Percentiles rank a stretch among this genome's conserved stretches.
These are phyloP conservation scores for Cladosporium sp. DNA, from an alignment of 2,329 filamentous ascomycete genomes.

Conservation along the genomic window DNA sequence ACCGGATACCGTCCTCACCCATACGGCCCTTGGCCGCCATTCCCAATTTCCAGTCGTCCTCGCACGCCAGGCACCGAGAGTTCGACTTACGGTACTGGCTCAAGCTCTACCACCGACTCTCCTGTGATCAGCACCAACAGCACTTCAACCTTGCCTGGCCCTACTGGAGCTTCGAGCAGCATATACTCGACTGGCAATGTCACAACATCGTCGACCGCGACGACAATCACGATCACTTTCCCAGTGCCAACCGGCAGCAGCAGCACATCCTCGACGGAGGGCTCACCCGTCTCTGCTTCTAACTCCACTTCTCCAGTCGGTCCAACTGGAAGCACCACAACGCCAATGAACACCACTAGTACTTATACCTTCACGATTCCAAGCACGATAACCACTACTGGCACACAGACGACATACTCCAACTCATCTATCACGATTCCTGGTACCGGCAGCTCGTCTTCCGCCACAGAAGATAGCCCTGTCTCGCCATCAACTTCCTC, in stretches of 20 bases:
- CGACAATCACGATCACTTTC: conserved; percentile 2
- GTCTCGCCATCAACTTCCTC: conserved; percentile 6
- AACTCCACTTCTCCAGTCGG: neutral
- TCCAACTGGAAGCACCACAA: neutral
- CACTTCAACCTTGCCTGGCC: neutral
- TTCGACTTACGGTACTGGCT: neutral
- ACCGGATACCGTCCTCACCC: neutral
- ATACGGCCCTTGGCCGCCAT: conserved; percentile 1
- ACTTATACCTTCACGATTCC: neutral
- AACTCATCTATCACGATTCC: conserved; percentile 22
- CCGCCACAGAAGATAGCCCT: neutral
- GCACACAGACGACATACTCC: conserved; percentile 17
- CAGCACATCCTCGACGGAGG: conserved; percentile 11
- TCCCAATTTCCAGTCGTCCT: conserved; percentile 3
- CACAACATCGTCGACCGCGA: neutral
- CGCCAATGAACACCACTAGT: conserved; percentile 18
- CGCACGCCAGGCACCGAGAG: neutral
- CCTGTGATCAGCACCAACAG: neutral
- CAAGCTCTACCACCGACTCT: neutral
- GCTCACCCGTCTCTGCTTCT: conserved; percentile 1
- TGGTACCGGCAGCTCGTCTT: neutral
- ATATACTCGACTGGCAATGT: neutral
- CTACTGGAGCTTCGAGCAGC: conserved; percentile 1
- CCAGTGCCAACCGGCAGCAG: neutral
- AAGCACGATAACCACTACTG: neutral